These are phyloP conservation scores for Fusarium brachygibbosum DNA, from an alignment of 2,329 filamentous ascomycete genomes.

Conservation along the genomic window DNA sequence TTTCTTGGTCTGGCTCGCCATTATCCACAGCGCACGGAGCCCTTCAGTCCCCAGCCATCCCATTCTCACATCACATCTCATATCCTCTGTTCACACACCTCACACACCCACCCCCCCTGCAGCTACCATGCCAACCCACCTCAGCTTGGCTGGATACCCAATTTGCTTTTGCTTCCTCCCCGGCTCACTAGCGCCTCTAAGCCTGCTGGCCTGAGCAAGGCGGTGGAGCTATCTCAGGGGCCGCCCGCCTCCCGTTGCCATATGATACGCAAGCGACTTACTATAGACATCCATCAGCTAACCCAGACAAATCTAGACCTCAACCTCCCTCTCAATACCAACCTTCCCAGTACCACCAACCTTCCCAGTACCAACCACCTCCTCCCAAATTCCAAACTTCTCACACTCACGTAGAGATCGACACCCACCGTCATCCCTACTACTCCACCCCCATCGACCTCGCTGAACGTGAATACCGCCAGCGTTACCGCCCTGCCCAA, in stretches of 20 bases:
- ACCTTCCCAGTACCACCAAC: conserved; percentile 56
- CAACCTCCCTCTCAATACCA: conserved; percentile 60
- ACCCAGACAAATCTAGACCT: conserved; percentile 52
- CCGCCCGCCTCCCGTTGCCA: conserved; percentile 47
- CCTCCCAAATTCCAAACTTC: conserved; percentile 64
- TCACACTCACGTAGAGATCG: conserved; percentile 75
- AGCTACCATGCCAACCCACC: conserved; percentile 36
- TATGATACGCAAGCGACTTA: conserved; percentile 52
- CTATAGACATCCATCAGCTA: conserved; percentile 51
- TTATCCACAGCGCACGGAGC: conserved; percentile 45
- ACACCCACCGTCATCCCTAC: conserved; percentile 64
- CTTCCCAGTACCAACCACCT: conserved; percentile 55
- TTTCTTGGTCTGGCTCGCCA: conserved; percentile 32
- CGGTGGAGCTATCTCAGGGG: conserved; percentile 47
- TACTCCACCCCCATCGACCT: conserved; percentile 70
- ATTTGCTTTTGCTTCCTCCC: conserved; percentile 46
- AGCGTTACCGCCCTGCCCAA: conserved; percentile 67
- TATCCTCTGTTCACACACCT: conserved; percentile 26
- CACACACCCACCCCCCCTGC: conserved; percentile 38
- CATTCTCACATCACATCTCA: conserved; percentile 37
- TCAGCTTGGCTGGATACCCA: conserved; percentile 45
- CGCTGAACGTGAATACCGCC: conserved; percentile 75
- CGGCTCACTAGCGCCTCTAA: conserved; percentile 37
- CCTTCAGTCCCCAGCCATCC: conserved; percentile 45
- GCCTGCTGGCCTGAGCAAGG: conserved; percentile 47